A percentile compares a stretch with the other conserved stretches of the same genome.
Evolutionary conservation across 148 eudicot species (phyloP).

Genomic region (Chenopodium formosanum): DNA sequence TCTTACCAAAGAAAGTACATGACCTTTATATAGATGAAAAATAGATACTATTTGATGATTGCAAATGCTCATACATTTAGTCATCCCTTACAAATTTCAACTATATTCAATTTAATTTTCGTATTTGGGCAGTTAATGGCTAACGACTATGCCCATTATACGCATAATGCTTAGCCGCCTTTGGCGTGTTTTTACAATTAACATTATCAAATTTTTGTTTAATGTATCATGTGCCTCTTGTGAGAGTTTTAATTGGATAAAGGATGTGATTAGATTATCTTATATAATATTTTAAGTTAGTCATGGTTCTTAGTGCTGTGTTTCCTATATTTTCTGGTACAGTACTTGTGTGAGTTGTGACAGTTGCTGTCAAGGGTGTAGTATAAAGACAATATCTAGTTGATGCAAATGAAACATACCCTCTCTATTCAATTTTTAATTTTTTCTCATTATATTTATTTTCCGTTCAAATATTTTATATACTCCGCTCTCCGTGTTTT

Average conservation of each 20-base stretch:
- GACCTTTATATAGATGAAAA: conserved; percentile 14
- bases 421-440: no score
- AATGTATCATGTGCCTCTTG: neutral
- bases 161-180: conserved; percentile 23
- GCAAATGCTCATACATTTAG: neutral
- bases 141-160: conserved; percentile 27
- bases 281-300: neutral
- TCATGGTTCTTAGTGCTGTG: neutral
- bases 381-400: neutral
- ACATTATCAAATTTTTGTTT: neutral
- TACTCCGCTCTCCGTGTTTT: no score
- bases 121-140: conserved; percentile 8
- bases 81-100: neutral
- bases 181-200: conserved; percentile 16
- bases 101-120: neutral
- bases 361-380: neutral
- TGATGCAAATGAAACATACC: neutral
- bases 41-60: neutral
- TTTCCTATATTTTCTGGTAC: neutral
- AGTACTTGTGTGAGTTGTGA: neutral
- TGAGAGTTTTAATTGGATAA: neutral
- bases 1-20: neutral
- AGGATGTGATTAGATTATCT: neutral
- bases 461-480: no score
- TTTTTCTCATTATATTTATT: no score